phyloP scores from a whole-genome alignment of 129 eudicot species.

The Kitagawia praeruptora region DNA sequence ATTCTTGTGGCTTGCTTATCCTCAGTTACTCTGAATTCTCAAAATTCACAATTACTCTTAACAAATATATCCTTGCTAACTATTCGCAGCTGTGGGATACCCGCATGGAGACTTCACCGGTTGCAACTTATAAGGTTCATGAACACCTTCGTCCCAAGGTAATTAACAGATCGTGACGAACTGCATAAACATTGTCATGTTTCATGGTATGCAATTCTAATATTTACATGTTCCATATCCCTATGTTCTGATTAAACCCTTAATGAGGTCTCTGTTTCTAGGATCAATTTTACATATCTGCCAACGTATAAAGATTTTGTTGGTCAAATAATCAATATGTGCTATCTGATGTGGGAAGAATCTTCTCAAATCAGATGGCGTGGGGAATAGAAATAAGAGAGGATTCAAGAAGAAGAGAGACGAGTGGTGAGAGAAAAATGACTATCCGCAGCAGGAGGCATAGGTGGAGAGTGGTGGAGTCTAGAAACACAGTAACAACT shows the following conservation, averaged over 20 bases:
- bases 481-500: not conserved
- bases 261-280: not conserved
- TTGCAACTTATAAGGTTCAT: slow-evolving; percentile 62
- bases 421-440: not conserved
- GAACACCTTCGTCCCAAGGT: slow-evolving; percentile 84
- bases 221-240: not conserved
- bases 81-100: slow-evolving; percentile 69
- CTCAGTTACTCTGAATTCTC: not conserved
- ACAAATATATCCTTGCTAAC: slow-evolving; percentile 6
- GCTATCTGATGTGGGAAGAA: not conserved
- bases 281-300: not conserved
- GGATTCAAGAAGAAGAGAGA: not conserved
- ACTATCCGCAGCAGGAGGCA: not conserved
- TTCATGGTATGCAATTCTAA: not conserved
- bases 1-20: not conserved
- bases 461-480: not conserved
- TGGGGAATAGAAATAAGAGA: not conserved
- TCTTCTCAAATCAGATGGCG: not conserved
- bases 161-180: slow-evolving; percentile 10
- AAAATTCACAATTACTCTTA: slow-evolving; percentile 3
- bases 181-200: not conserved
- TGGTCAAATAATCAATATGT: not conserved
- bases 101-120: slow-evolving; percentile 53
- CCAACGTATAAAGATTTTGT: not conserved
- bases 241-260: not conserved